Evolutionary conservation across 495 filamentous ascomycete species (phyloP), one percentile per base, ranked within the genome.

Genomic region (Bacidia gigantensis): DNA sequence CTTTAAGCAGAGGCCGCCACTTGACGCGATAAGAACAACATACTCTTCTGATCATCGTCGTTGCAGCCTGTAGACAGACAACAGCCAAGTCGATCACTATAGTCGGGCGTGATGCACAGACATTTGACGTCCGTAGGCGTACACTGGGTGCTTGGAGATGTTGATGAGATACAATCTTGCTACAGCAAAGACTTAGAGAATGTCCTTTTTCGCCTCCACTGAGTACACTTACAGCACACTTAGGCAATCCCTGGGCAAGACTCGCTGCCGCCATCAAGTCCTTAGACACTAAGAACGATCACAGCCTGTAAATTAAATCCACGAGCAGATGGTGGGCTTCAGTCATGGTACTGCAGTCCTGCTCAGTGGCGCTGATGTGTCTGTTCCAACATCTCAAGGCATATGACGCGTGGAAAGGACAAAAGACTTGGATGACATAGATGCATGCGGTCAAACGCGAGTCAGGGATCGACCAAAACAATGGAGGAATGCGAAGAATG

Each of bases 61-160:
- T 45, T 46, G 38, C 61, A 62, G 20, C 48, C 45, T 43, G 43
- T 46, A 2, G 57, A 51, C 9, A 64, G 26, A 51, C 61, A 64
- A 25, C 61, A 64, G 5, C 51, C 50, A 24, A 64, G 43, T 18
- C 46, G 25, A 35, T 56, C 41, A 23, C 55, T 26, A 29, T 60
- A 64, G 3, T 50, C n/a, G 14, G 23, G 2, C 43, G 49, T 62
- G 20, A 10, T 54, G 48, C 61, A 64, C 11, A 62, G 46, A 17
- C 61, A 64, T 52, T 43, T 43, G 11, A 64, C 51, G 47, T 64
- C 60, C 18, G 51, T 50, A 17, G 35, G 20, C 5, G 44, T 22
- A 49, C 60, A 64, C 3, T 50, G 25, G 3, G 25, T 50, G 12
- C 32, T 50, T 38, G 47, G 26, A 2, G 47, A 38, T 18, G 47